Percentiles rank a stretch among this genome's conserved stretches.
These are phyloP conservation scores for Dendrobium nobile DNA, from an alignment of 106 monocot species.

Conservation along the genomic window DNA sequence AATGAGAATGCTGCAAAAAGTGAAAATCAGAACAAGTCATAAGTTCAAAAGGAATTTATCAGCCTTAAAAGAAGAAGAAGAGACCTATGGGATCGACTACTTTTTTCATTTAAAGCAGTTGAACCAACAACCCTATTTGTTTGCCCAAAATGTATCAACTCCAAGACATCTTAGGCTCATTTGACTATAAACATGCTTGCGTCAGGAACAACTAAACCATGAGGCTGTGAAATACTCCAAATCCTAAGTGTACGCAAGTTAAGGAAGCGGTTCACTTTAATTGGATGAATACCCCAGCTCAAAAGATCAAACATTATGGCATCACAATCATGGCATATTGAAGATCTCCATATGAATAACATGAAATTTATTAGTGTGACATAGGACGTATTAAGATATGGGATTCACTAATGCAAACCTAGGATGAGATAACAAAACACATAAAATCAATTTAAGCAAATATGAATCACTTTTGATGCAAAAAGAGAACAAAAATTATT, in stretches of 20 bases:
- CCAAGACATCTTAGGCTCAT: constrained; percentile 84
- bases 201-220: constrained; percentile 23
- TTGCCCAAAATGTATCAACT: constrained; percentile 80
- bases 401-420: too few relatives aligned
- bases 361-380: too few relatives aligned
- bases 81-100: constrained; percentile 97
- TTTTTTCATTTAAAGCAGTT: constrained; percentile 94
- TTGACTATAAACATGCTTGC: constrained; percentile 3
- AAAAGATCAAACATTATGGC: not conserved
- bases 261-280: constrained; percentile 22
- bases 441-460: too few relatives aligned
- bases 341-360: not conserved
- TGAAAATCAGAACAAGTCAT: not conserved
- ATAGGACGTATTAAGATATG: too few relatives aligned
- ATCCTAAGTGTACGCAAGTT: constrained; percentile 79
- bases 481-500: too few relatives aligned
- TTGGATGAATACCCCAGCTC: not conserved
- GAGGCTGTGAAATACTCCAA: constrained; percentile 79
- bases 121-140: constrained; percentile 84
- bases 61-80: not conserved
- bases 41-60: not conserved
- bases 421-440: too few relatives aligned
- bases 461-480: too few relatives aligned
- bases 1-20: constrained; percentile 59
- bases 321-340: not conserved